These are phyloP conservation scores for Ambispora gerdemannii DNA, from an alignment of 192 early-diverging fungal species.

Conservation along the genomic window DNA sequence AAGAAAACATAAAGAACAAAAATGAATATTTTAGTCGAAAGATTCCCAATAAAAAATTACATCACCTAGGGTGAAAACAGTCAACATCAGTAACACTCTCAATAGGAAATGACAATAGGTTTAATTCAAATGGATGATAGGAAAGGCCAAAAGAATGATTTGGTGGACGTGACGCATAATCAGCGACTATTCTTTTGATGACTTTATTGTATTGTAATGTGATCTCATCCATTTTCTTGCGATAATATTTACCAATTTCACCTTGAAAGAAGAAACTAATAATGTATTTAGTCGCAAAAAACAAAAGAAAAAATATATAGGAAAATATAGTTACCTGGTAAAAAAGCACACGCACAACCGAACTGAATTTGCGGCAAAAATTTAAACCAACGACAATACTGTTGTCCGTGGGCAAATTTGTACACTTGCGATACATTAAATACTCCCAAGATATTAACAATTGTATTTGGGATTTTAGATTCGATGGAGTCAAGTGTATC, in stretches of 20 bases:
- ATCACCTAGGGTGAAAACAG: constrained; percentile 59
- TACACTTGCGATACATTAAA: constrained; percentile 39
- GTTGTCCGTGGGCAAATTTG: constrained; percentile 15
- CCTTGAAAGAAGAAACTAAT: constrained; percentile 36
- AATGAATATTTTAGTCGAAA: constrained; percentile 20
- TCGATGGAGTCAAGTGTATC: constrained; percentile 37
- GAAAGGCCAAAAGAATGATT: constrained; percentile 46
- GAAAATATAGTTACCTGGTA: constrained; percentile 23
- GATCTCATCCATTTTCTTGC: constrained; percentile 44
- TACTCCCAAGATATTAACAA: constrained; percentile 46
- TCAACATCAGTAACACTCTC: constrained; percentile 49
- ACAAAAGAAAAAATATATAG: constrained; percentile 36
- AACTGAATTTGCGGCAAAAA: not conserved
- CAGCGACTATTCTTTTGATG: constrained; percentile 34
- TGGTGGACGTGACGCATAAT: constrained; percentile 32
- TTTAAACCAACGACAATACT: constrained; percentile 30
- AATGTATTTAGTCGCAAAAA: constrained; percentile 33
- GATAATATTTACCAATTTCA: constrained; percentile 32
- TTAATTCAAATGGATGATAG: constrained; percentile 42
- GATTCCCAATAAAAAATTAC: constrained; percentile 34
- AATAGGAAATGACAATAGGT: constrained; percentile 41
- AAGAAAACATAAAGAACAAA: constrained; percentile 28
- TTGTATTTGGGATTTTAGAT: constrained; percentile 38
- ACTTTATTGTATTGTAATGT: constrained; percentile 44
- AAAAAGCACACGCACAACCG: constrained; percentile 20